Evolutionary conservation across 306 rosid species (phyloP), one percentile per base, ranked within the genome.

Genomic region (Corylus avellana): DNA sequence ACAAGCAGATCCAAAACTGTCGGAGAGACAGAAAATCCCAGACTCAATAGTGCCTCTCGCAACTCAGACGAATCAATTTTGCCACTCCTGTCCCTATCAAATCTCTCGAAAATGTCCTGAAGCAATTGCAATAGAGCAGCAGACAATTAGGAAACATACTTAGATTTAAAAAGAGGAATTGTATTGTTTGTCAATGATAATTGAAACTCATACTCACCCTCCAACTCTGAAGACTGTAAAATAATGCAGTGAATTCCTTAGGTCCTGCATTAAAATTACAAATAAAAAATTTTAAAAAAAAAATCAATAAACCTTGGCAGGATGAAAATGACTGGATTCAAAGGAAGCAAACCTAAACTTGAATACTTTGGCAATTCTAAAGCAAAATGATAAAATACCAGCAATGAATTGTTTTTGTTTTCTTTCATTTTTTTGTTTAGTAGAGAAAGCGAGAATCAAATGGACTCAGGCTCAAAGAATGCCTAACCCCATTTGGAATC

Each of bases 201-300:
- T 22, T 50, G 9, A 27, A 61, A 17, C 32, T 51, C 39, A 39
- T 63, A 75, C 78, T 74, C 84, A 95, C 99, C 97, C 96, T 90
- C 99, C 99, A 93, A 86, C 71, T 89, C 86, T 91, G 98, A 80
- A 95, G 99, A 79, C 97, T 89, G 88, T 95, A 91, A 85, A 95
- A 93, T 66, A 95, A 58, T 22, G 96, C 71, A 68, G 91, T 84
- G 82, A 95, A 95, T 80, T 95, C 99, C 92, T 93, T 93, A 47
- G 99, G 98, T 69, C 99, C 98, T 95, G 88, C 85, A 78, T 79
- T 68, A 73, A 39, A 4, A 75, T 72, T 12, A 32, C 9, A 32
- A 63, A 63, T 29, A 13, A 2, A 6, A 57, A 57, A 12, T n/a
- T n/a, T n/a, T n/a, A 8, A 9, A 57, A 20, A 32, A 63, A 29